Percentiles rank a stretch among this genome's conserved stretches.
phyloP scores from a whole-genome alignment of 2,329 filamentous ascomycete genomes.

The Colletotrichum horii region DNA sequence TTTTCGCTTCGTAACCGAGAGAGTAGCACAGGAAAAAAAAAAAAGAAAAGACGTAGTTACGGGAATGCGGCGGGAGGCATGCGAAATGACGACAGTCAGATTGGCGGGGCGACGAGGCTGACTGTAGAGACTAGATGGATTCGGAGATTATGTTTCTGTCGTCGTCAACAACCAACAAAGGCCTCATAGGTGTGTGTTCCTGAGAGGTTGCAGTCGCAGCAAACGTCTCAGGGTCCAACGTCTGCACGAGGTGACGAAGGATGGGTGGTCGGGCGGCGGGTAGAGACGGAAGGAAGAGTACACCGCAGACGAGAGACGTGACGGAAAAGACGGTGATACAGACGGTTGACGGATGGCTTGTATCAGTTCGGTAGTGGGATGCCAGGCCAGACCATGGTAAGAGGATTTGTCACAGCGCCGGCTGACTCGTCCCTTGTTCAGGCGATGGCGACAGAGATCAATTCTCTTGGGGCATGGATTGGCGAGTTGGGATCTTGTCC shows the following conservation, averaged over 20 bases:
- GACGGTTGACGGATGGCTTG: background rate
- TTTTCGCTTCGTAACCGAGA: slow-evolving; percentile 3
- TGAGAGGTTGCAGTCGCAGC: background rate
- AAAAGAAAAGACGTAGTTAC: background rate
- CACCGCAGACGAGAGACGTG: background rate
- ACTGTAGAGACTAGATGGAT: background rate
- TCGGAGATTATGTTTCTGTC: background rate
- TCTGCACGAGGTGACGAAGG: background rate
- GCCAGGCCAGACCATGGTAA: slow-evolving; percentile 11
- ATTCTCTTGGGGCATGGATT: background rate
- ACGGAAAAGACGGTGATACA: slow-evolving; percentile 13
- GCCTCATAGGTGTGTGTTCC: background rate
- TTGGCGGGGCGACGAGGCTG: slow-evolving; percentile 5
- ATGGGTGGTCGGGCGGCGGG: background rate
- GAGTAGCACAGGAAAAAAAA: background rate
- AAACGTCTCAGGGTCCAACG: background rate
- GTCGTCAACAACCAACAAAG: background rate
- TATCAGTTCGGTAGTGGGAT: background rate
- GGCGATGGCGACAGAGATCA: background rate
- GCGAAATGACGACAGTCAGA: background rate
- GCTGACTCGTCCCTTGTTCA: slow-evolving; percentile 11
- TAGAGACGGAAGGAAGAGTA: background rate
- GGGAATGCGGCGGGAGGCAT: background rate
- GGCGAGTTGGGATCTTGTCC: background rate
- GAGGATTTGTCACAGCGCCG: slow-evolving; percentile 5